phyloP scores from a whole-genome alignment of 2,329 filamentous ascomycete genomes.

The Lasiodiplodia citricola region DNA sequence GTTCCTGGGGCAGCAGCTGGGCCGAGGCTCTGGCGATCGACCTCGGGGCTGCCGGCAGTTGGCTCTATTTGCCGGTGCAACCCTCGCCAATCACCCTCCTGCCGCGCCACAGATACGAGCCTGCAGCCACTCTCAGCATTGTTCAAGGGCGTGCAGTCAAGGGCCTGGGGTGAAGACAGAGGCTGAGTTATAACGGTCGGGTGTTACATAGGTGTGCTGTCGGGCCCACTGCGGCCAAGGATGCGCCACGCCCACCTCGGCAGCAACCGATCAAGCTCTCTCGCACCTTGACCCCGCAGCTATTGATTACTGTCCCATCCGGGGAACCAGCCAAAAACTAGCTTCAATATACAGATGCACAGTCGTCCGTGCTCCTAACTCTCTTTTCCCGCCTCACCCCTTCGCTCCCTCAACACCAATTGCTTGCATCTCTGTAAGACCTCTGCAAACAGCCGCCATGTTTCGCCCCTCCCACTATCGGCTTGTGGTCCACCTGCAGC shows the following conservation, averaged over 20 bases:
- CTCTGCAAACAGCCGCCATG: neutral
- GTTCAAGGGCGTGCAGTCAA: neutral
- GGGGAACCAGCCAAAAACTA: neutral
- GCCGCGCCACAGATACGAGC: neutral
- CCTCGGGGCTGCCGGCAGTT: conserved; percentile 26
- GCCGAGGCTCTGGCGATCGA: conserved; percentile 26
- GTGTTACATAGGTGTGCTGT: neutral
- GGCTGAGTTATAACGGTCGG: no score
- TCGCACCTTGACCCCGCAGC: neutral
- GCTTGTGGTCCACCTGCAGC: conserved; percentile 1
- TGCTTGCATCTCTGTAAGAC: neutral
- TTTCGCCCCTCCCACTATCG: neutral
- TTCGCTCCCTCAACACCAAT: neutral
- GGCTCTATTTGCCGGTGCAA: neutral
- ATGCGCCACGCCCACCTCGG: neutral
- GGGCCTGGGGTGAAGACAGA: neutral
- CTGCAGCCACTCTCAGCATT: neutral
- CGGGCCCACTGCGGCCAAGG: neutral
- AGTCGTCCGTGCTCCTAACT: neutral
- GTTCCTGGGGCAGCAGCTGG: conserved; percentile 21
- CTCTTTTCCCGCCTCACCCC: neutral
- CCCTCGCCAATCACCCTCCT: neutral
- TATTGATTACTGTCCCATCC: neutral
- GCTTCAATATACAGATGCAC: neutral
- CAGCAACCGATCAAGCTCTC: neutral